Evolutionary conservation across 257 asterid genomes (phyloP).

Genomic region (Henckelia pumila): DNA sequence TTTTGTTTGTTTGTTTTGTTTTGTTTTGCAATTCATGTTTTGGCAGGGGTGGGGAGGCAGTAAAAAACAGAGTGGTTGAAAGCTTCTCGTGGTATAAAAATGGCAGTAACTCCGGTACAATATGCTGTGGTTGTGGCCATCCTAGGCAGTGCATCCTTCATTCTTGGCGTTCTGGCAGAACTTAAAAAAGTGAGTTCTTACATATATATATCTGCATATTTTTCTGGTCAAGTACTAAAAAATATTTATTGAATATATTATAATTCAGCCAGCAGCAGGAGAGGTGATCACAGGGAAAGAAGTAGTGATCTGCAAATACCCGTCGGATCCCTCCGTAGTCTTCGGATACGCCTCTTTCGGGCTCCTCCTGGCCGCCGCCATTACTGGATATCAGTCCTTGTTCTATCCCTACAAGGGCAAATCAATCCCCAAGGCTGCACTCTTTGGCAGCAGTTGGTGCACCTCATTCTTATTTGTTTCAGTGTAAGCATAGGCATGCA

Average conservation of each 20-base stretch:
- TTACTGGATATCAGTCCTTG: constrained; percentile 29
- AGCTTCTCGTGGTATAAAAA: background rate
- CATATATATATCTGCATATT: too few relatives aligned
- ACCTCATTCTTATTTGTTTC: constrained; percentile 23
- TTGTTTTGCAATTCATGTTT: too few relatives aligned
- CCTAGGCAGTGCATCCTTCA: constrained; percentile 31
- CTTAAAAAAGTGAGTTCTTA: constrained; percentile 21
- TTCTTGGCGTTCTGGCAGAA: constrained; percentile 31
- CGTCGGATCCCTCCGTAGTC: constrained; percentile 21
- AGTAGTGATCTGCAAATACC: constrained; percentile 31
- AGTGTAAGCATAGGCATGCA: too few relatives aligned
- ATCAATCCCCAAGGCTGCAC: constrained; percentile 29
- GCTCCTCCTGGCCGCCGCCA: constrained; percentile 20
- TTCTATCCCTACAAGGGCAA: constrained; percentile 38
- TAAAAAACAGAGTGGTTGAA: constrained; percentile 13
- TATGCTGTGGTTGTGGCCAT: constrained; percentile 23
- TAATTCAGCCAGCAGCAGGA: constrained; percentile 32
- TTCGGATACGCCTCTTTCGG: constrained; percentile 29
- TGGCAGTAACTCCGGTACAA: constrained; percentile 27
- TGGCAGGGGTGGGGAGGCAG: constrained; percentile 16
- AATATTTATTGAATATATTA: too few relatives aligned
- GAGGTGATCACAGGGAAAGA: constrained; percentile 25
- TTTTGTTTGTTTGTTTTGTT: too few relatives aligned
- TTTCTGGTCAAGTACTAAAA: background rate
- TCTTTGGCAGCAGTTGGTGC: constrained; percentile 27